A percentile compares a stretch with the other conserved stretches of the same genome.
Conservation (phyloP, 2,329 filamentous ascomycete species). For the Penicillium digitatum region DNA sequence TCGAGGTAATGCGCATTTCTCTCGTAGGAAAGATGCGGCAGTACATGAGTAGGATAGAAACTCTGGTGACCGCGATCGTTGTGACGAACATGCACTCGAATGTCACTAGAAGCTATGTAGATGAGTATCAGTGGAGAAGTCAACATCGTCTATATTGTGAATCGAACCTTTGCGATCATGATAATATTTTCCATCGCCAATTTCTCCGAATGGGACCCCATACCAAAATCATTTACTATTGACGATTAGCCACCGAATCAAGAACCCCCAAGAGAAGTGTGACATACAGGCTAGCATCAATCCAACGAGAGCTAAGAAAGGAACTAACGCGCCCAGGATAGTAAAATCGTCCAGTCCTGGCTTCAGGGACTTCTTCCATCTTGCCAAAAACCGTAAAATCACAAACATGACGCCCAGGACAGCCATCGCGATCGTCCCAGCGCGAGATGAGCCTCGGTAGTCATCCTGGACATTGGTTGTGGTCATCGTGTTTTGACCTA, state of each 20-base stretch:
- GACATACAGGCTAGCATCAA: conserved; percentile 5
- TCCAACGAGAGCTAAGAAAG: conserved; percentile 3
- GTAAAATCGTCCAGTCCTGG: conserved; percentile 7
- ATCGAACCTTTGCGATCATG: conserved; percentile 10
- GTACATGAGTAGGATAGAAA: conserved; percentile 52
- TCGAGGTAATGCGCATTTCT: conserved; percentile 44
- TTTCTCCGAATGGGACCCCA: conserved; percentile 8
- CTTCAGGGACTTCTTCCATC: conserved; percentile 6
- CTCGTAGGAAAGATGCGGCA: conserved; percentile 50
- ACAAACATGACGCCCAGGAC: conserved; percentile 11
- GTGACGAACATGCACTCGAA: conserved; percentile 39
- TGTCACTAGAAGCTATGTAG: conserved; percentile 44
- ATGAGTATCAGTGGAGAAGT: not conserved
- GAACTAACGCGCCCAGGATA: conserved; percentile 7
- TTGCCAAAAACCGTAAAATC: conserved; percentile 7
- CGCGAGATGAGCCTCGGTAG: not conserved
- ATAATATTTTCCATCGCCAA: conserved; percentile 1
- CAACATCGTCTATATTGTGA: not conserved
- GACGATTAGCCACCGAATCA: not conserved
- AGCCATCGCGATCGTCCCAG: conserved; percentile 11
- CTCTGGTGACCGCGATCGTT: conserved; percentile 50
- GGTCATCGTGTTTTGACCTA: not conserved
- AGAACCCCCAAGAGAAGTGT: not conserved
- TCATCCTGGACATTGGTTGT: not conserved
- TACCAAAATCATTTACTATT: conserved; percentile 12